These are phyloP conservation scores for Closterium sp. DNA, from an alignment of 139 green algal genomes.

Conservation along the genomic window DNA sequence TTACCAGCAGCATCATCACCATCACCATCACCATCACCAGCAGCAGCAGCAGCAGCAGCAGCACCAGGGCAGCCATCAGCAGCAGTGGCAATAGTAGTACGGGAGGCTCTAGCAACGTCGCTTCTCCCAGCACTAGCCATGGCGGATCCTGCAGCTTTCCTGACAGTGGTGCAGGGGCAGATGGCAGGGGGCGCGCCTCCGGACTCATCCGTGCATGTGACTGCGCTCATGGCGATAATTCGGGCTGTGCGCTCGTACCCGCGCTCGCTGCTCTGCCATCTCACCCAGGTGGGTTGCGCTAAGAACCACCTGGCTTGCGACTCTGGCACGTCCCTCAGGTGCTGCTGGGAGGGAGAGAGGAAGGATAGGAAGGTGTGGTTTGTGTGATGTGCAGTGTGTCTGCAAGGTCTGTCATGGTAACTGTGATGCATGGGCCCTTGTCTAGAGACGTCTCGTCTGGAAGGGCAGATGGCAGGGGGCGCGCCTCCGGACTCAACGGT, in stretches of 20 bases:
- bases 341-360: too few species aligned
- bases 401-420: too few species aligned
- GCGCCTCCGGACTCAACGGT: constrained; percentile 16
- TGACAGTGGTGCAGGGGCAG: constrained; percentile 10
- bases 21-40: background rate
- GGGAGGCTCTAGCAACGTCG: constrained; percentile 5
- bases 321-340: too few species aligned
- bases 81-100: constrained; percentile 9
- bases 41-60: background rate
- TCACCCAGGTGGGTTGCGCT: constrained; percentile 21
- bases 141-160: constrained; percentile 15
- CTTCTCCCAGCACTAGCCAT: constrained; percentile 31
- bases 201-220: constrained; percentile 29
- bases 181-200: constrained; percentile 7
- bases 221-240: constrained; percentile 38
- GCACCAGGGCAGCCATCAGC: background rate
- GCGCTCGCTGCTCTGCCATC: constrained; percentile 18
- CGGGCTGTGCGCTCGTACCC: constrained; percentile 12
- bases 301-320: too few species aligned
- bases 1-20: background rate
- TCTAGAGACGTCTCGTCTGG: too few species aligned
- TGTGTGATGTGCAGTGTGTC: too few species aligned
- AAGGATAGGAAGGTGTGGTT: too few species aligned
- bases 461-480: constrained; percentile 19
- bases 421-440: too few species aligned